Evolutionary conservation across 148 eudicot genomes (phyloP), one percentile per base, ranked within the genome.

Genomic region (Rhododendron molle): DNA sequence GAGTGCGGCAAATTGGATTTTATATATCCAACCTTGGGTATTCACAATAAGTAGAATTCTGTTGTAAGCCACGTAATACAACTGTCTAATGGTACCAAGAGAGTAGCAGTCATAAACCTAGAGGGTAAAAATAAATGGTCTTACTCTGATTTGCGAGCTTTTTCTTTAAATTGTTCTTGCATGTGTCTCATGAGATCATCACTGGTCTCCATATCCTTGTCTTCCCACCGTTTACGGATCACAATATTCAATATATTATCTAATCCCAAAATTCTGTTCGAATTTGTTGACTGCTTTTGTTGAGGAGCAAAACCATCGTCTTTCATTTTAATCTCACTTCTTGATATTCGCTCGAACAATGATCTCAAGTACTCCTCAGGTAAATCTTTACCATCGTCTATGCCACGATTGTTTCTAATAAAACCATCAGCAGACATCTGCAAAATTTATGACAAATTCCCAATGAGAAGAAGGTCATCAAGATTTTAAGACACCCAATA

Each of bases 131-230:
- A 78, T 58, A 78, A 60, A 78, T 77, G 28, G 81, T 88, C 99
- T 95, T 93, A 97, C 99, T 97, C 99, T 81, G 98, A 92, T 89
- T 95, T 97, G 88, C 98, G 95, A 88, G 99, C 99, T 90, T 95
- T 95, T 90, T 95, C 98, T 89, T 97, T 95, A 78, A 97, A 97
- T 87, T 97, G 99, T 82, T 95, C 95, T 88, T 97, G 98, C 99
- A 97, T 97, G 90, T 94, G 97, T 88, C 94, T 93, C 90, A 97
- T 91, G 81, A 95, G 93, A 90, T 95, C 96, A 89, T 97, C 99
- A 83, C 98, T 92, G 21, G 95, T 90, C 89, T 90, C 98, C 96
- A 96, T 76, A 82, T 90, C 88, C 87, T 87, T 91, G 54, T 93
- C 99, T 85, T 91, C 99, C 82, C 95, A 93, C 85, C 94, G 90